Conservation (phyloP, 2,329 filamentous ascomycete genomes). For the Colletotrichum sp. region DNA sequence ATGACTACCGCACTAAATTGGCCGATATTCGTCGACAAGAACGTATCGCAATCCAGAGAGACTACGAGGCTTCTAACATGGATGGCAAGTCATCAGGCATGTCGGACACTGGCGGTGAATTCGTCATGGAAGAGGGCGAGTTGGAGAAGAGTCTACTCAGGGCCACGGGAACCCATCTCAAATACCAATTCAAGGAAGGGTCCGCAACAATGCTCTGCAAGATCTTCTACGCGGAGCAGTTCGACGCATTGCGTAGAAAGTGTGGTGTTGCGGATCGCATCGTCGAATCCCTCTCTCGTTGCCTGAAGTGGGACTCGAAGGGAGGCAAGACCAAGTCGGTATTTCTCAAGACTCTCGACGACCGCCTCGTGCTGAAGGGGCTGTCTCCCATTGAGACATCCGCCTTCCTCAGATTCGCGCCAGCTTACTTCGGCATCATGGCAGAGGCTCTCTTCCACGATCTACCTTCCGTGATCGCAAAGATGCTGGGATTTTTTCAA, state of each 20-base stretch:
- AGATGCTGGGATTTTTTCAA: constrained; percentile 99
- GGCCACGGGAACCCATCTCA: constrained; percentile 88
- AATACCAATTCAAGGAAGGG: constrained; percentile 94
- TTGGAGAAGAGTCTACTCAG: constrained; percentile 87
- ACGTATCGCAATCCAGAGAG: constrained; percentile 24
- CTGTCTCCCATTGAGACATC: constrained; percentile 90
- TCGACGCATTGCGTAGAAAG: constrained; percentile 91
- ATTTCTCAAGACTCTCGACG: constrained; percentile 95
- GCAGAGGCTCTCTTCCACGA: constrained; percentile 95
- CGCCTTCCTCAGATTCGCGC: constrained; percentile 93
- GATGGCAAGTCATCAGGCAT: constrained; percentile 34
- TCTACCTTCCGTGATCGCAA: constrained; percentile 94
- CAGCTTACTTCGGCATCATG: constrained; percentile 97
- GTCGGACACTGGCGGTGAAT: constrained; percentile 39
- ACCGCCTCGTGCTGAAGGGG: constrained; percentile 91
- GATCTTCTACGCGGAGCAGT: constrained; percentile 98
- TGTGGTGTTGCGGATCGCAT: constrained; percentile 94
- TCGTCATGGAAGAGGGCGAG: constrained; percentile 66
- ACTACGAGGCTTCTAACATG: constrained; percentile 22
- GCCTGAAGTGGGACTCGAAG: constrained; percentile 97
- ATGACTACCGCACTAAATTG: constrained; percentile 85
- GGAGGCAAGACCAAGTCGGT: constrained; percentile 98
- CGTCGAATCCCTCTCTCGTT: constrained; percentile 91
- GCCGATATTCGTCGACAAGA: constrained; percentile 56
- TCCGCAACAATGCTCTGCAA: constrained; percentile 97